phyloP scores from a whole-genome alignment of 345 rosid genomes.

The Camelina sativa region DNA sequence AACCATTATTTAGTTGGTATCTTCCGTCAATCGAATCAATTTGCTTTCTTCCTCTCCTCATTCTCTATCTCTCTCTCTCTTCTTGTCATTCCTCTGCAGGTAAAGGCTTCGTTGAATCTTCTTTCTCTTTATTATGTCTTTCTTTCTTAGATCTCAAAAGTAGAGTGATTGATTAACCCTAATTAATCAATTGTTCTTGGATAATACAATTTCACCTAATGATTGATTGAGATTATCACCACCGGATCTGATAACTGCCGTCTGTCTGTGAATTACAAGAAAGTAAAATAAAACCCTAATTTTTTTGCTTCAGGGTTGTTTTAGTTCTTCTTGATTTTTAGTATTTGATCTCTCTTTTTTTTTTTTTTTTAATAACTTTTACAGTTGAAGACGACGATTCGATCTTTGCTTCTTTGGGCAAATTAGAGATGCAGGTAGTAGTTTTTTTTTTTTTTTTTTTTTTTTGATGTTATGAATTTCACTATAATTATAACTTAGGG shows the following conservation, averaged over 20 bases:
- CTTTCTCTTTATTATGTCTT: too few relatives aligned
- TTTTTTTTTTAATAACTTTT: neutral
- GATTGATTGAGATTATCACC: neutral
- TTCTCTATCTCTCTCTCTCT: too few relatives aligned
- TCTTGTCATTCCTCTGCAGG: too few relatives aligned
- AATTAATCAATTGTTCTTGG: too few relatives aligned
- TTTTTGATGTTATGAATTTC: neutral
- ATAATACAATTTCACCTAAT: neutral
- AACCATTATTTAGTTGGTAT: too few relatives aligned
- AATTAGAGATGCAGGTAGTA: neutral
- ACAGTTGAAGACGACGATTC: neutral
- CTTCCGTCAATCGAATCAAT: too few relatives aligned
- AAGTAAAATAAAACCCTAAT: neutral
- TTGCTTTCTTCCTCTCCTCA: too few relatives aligned
- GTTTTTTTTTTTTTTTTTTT: too few relatives aligned
- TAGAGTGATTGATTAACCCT: too few relatives aligned
- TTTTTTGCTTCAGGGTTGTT: neutral
- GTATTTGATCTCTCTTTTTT: neutral
- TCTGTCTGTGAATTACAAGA: neutral
- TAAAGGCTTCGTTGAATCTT: too few relatives aligned
- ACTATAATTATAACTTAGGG: too few relatives aligned
- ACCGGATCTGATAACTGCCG: constrained; percentile 5
- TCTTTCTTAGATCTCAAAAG: too few relatives aligned
- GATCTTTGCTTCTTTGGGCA: neutral
- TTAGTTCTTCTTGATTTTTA: neutral